Percentiles rank a stretch among this genome's conserved stretches.
phyloP scores from a whole-genome alignment of 2,329 filamentous ascomycete species.

The Sordariomycetes sp. region DNA sequence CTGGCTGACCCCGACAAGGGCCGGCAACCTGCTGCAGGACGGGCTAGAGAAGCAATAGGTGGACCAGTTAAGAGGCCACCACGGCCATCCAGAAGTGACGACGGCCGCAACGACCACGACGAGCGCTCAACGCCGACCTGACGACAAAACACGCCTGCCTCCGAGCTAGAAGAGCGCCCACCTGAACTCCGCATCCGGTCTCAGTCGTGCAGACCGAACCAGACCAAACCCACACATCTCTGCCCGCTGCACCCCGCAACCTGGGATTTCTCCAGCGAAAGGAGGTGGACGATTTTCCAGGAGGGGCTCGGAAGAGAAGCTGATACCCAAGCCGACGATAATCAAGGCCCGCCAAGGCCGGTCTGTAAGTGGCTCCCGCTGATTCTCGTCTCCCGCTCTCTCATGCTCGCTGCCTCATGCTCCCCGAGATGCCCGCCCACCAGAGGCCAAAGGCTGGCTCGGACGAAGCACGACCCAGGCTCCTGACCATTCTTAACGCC shows the following conservation, averaged over 20 bases:
- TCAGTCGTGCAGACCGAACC: constrained; percentile 6
- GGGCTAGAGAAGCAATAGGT: not conserved
- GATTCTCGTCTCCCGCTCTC: not conserved
- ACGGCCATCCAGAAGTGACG: not conserved
- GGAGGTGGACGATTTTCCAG: not conserved
- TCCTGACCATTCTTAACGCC: not conserved
- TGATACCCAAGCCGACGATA: constrained; percentile 1
- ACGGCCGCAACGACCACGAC: not conserved
- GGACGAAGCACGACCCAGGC: constrained; percentile 1
- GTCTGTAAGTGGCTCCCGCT: not conserved
- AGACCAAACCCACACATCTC: not conserved
- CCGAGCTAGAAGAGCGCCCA: not conserved
- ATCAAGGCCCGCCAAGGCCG: not conserved
- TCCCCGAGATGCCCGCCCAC: not conserved
- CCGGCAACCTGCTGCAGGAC: not conserved
- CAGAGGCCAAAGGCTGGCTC: not conserved
- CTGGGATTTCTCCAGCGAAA: not conserved
- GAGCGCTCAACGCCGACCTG: constrained; percentile 1
- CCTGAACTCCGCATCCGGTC: constrained; percentile 1
- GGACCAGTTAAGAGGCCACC: not conserved
- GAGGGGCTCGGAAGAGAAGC: constrained; percentile 3
- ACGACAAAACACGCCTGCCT: constrained; percentile 1
- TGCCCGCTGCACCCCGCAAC: not conserved
- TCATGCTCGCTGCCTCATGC: not conserved
- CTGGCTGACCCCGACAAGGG: not conserved